phyloP scores from a whole-genome alignment of 1,139 yeast genomes.

The Pichiaceae sp. region DNA sequence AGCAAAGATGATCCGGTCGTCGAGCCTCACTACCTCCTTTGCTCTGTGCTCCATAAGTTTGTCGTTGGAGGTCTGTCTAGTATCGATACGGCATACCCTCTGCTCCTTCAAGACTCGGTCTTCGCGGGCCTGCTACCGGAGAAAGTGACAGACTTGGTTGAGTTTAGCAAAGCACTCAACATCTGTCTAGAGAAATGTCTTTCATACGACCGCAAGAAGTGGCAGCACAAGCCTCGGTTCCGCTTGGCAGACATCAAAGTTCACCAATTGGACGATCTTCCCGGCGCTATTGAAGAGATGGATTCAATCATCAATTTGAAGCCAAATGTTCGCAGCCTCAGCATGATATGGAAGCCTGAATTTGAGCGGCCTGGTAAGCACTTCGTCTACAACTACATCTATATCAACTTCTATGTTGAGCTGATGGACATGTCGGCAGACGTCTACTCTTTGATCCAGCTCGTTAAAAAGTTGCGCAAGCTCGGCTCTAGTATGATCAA shows the following conservation, averaged over 20 bases:
- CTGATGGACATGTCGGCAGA: slow-evolving; percentile 49
- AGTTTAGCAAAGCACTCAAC: slow-evolving; percentile 6
- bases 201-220: slow-evolving; percentile 65
- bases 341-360: slow-evolving; percentile 92
- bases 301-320: slow-evolving; percentile 54
- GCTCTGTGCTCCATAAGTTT: slow-evolving; percentile 53
- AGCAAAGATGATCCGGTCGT: slow-evolving; percentile 46
- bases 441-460: slow-evolving; percentile 45
- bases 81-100: slow-evolving; percentile 29
- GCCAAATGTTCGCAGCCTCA: slow-evolving; percentile 60
- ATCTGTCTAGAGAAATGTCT: slow-evolving; percentile 27
- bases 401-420: slow-evolving; percentile 55
- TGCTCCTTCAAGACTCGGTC: slow-evolving; percentile 31
- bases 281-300: slow-evolving; percentile 59
- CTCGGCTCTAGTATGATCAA: slow-evolving; percentile 65
- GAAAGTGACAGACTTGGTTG: slow-evolving; percentile 2
- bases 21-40: slow-evolving; percentile 67
- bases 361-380: slow-evolving; percentile 90
- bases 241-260: slow-evolving; percentile 58
- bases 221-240: slow-evolving; percentile 86
- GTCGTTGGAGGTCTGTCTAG: slow-evolving; percentile 31
- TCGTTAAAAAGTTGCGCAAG: slow-evolving; percentile 66
- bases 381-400: slow-evolving; percentile 67
- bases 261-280: slow-evolving; percentile 44
- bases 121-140: slow-evolving; percentile 10